These are phyloP conservation scores for Trichophyton rubrum DNA, from an alignment of 2,329 filamentous ascomycete species.

Conservation along the genomic window DNA sequence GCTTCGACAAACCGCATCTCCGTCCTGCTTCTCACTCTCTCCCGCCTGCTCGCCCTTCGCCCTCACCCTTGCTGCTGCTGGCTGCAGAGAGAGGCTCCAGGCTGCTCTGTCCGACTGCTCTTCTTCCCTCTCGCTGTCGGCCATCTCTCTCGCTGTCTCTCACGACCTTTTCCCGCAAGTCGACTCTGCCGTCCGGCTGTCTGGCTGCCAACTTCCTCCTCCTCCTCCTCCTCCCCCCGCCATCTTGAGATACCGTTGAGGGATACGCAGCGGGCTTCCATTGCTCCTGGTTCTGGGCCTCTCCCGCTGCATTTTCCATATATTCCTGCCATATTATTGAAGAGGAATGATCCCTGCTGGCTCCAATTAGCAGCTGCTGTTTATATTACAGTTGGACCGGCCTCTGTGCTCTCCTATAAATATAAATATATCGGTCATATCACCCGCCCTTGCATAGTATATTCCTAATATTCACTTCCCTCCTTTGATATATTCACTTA, in stretches of 20 bases:
- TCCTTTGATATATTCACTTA: not conserved
- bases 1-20: not conserved
- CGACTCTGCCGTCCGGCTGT: not conserved
- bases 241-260: not conserved
- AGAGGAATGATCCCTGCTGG: not conserved
- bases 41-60: not conserved
- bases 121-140: not conserved
- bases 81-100: not conserved
- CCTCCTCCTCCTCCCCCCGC: not conserved
- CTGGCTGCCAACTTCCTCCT: not conserved
- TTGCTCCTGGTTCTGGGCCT: not conserved
- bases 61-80: not conserved
- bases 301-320: not conserved
- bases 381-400: not conserved
- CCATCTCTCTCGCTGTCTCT: not conserved
- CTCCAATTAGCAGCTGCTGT: not conserved
- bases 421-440: not conserved
- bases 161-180: not conserved
- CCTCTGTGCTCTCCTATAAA: not conserved
- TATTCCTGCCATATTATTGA: not conserved
- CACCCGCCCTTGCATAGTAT: not conserved
- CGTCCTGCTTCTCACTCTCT: not conserved
- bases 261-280: not conserved
- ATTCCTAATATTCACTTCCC: not conserved
- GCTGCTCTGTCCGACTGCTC: not conserved